These are phyloP conservation scores for Ganoderma lingzhi DNA, from an alignment of 1,284 basidiomycete species.

Conservation along the genomic window DNA sequence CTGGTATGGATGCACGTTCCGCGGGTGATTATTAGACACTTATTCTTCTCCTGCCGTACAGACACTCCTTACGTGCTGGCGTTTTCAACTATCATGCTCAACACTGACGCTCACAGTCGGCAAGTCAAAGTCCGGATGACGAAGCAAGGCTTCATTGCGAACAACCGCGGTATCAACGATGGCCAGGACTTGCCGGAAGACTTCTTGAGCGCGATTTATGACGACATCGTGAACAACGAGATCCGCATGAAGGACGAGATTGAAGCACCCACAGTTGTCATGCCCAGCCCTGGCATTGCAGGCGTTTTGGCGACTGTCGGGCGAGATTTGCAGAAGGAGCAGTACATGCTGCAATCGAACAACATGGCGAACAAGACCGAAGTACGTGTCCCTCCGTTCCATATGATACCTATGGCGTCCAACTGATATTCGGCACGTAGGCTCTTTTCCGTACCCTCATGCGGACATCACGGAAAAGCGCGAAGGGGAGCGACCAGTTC, in stretches of 20 bases:
- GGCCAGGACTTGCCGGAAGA: conserved; percentile 88
- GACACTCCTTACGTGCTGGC: conserved; percentile 94
- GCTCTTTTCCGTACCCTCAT: conserved; percentile 92
- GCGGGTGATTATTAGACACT: background rate
- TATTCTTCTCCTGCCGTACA: conserved; percentile 37
- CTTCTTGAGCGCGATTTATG: conserved; percentile 79
- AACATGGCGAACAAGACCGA: conserved; percentile 97
- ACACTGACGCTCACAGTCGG: conserved; percentile 95
- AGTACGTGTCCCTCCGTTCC: conserved; percentile 49
- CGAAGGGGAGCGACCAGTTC: conserved; percentile 82
- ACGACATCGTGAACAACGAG: conserved; percentile 91
- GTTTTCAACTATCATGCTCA: conserved; percentile 93
- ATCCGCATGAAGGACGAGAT: conserved; percentile 98
- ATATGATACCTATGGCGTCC: too few relatives aligned
- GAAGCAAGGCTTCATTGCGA: conserved; percentile 88
- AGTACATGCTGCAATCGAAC: conserved; percentile 92
- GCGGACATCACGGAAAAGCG: conserved; percentile 84
- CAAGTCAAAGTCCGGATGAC: conserved; percentile 95
- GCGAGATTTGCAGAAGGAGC: conserved; percentile 92
- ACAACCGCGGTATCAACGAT: conserved; percentile 96
- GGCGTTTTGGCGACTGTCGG: conserved; percentile 88
- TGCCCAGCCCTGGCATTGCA: conserved; percentile 77
- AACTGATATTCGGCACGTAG: conserved; percentile 47
- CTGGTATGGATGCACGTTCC: conserved; percentile 55
- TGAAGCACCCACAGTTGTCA: conserved; percentile 59